Evolutionary conservation across 192 early-diverging fungal species (phyloP), one percentile per base, ranked within the genome.

Genomic region (Entomortierella chlamydospora): DNA sequence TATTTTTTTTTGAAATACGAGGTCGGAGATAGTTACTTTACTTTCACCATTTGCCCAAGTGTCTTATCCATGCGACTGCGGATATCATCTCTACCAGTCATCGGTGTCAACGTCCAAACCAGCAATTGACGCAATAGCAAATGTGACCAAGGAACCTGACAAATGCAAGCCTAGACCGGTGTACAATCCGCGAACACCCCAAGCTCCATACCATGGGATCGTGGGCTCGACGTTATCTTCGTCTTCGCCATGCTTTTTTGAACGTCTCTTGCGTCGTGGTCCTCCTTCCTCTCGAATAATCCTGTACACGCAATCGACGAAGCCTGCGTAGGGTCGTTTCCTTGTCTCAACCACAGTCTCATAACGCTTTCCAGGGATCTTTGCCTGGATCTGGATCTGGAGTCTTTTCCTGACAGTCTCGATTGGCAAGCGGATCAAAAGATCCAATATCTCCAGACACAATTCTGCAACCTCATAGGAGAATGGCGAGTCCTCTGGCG

Each of bases 341-440:
- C 92, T 83, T 4, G 88, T 69, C 18, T 88, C 84, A 22, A 95
- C 90, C 57, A 88, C 87, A 4, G 92, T 89, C 41, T 90, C 86
- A 70, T 90, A 93, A n/a, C 87, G 61, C 66, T 86, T 86, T 1
- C 78, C 85, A 22, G 79, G 81, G 18, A 79, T 70, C 57, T 77
- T 80, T 11, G 87, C 90, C 43, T 89, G 84, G 30, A 92, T 88
- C 80, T 99, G 97, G 39, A 93, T 89, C 54, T 94, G 92, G 26
- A 99, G 70, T 8, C 97, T 85, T 70, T 93, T 92, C 11, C 96
- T 85, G 55, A 93, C 90, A 6, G 96, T 93, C 31, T 99, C 95
- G 20, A 99, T 72, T 0, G 97, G 97, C 33, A 95, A 82, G 60
- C 91, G 89, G 17, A 98, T 90, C 12, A 90, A 71, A 1, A 92